Evolutionary conservation across 1,284 basidiomycete species (phyloP).

Genomic region (Leccinum huronense): DNA sequence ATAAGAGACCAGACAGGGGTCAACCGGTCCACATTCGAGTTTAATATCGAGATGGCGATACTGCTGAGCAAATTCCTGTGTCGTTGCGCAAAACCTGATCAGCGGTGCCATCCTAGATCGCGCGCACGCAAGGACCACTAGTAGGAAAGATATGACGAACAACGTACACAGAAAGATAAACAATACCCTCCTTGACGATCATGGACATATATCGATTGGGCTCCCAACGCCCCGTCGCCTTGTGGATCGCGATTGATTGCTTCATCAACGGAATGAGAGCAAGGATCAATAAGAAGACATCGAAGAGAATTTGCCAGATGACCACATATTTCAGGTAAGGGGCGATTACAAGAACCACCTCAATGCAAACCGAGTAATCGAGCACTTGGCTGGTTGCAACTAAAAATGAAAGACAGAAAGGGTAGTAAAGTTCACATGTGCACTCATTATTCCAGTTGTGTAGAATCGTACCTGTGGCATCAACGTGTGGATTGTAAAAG

Average conservation of each 20-base stretch:
- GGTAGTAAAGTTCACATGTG: no score
- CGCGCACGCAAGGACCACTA: no score
- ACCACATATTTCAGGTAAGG: background rate
- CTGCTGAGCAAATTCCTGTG: no score
- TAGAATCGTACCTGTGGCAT: no score
- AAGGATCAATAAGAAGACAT: background rate
- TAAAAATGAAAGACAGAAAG: background rate
- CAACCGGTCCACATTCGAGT: no score
- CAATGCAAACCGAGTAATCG: background rate
- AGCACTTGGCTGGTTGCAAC: background rate
- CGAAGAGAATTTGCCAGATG: background rate
- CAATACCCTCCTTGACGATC: background rate
- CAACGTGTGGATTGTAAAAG: no score
- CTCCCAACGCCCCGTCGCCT: background rate
- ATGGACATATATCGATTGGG: background rate
- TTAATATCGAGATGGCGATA: no score
- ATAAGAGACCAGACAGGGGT: no score
- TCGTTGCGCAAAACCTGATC: no score
- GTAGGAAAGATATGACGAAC: no score
- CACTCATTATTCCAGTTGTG: no score
- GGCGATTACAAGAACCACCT: background rate
- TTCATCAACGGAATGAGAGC: background rate
- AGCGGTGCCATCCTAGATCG: no score
- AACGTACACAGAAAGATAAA: background rate
- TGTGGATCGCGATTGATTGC: background rate